phyloP scores from a whole-genome alignment of 129 eudicot species.

The Mikania micrantha region DNA sequence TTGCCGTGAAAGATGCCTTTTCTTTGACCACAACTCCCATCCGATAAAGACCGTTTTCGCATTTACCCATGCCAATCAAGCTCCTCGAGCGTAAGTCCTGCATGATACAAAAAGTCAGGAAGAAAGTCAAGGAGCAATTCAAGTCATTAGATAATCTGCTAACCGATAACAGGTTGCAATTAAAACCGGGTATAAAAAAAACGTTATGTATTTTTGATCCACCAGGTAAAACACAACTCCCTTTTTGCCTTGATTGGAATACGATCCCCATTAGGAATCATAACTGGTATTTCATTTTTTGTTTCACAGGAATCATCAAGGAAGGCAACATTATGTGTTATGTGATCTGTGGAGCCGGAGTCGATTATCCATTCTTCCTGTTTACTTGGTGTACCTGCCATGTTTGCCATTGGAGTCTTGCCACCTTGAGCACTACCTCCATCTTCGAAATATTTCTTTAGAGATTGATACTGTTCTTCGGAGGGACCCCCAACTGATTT shows the following conservation, averaged over 20 bases:
- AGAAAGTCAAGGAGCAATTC: neutral
- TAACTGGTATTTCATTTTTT: neutral
- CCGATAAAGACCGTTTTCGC: neutral
- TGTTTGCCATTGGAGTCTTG: neutral
- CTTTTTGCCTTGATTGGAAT: neutral
- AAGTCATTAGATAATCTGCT: neutral
- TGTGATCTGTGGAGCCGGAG: neutral
- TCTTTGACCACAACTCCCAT: neutral
- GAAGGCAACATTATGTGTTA: neutral
- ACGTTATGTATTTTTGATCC: too few species aligned
- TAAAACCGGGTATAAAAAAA: neutral
- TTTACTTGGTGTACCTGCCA: neutral
- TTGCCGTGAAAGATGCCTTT: neutral
- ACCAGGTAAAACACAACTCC: neutral
- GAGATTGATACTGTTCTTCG: neutral
- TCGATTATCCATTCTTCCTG: neutral
- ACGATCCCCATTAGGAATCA: neutral
- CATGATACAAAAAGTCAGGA: neutral
- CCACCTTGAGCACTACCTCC: neutral
- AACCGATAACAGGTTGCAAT: too few species aligned
- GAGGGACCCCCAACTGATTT: neutral
- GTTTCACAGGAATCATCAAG: neutral
- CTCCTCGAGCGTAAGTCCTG: neutral
- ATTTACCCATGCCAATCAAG: neutral
- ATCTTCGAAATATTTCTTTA: neutral